Evolutionary conservation across 2,329 filamentous ascomycete genomes (phyloP).

Genomic region (Teratosphaeria zuluensis): DNA sequence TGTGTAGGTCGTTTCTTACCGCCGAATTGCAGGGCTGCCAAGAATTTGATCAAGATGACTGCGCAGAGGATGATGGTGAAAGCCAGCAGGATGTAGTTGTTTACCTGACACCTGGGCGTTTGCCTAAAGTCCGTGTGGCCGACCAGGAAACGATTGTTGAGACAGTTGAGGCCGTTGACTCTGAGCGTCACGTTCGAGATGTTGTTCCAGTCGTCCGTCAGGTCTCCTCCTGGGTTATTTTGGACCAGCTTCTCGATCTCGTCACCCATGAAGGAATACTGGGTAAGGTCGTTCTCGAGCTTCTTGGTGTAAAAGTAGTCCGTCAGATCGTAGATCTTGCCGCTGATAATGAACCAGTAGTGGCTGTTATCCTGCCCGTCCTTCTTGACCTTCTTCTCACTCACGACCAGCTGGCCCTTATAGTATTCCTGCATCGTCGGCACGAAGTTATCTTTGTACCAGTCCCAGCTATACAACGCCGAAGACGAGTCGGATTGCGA

Average conservation of each 20-base stretch:
- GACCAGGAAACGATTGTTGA: conserved; percentile 73
- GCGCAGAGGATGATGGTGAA: conserved; percentile 76
- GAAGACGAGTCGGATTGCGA: conserved; percentile 46
- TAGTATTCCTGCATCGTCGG: conserved; percentile 77
- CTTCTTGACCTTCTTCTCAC: conserved; percentile 46
- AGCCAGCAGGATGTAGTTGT: conserved; percentile 80
- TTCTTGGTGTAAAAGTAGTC: conserved; percentile 78
- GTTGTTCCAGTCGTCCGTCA: conserved; percentile 56
- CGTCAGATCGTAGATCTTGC: conserved; percentile 76
- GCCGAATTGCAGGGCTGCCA: conserved; percentile 86
- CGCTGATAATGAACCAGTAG: conserved; percentile 70
- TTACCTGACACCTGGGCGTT: conserved; percentile 65
- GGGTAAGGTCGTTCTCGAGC: conserved; percentile 39
- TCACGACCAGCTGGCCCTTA: conserved; percentile 75
- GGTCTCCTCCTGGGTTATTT: conserved; percentile 67
- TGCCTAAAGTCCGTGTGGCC: conserved; percentile 80
- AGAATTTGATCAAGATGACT: conserved; percentile 79
- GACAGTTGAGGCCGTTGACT: conserved; percentile 65
- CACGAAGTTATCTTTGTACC: conserved; percentile 68
- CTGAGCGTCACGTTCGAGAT: conserved; percentile 45
- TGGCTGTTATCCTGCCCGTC: conserved; percentile 60
- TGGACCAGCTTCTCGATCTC: conserved; percentile 59
- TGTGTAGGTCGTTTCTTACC: conserved; percentile 80
- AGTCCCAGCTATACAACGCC: conserved; percentile 52
- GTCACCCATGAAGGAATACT: conserved; percentile 63